Percentiles rank a stretch among this genome's conserved stretches.
Conservation (phyloP, 2,329 filamentous ascomycete genomes). For the Ophiostoma ulmi region DNA sequence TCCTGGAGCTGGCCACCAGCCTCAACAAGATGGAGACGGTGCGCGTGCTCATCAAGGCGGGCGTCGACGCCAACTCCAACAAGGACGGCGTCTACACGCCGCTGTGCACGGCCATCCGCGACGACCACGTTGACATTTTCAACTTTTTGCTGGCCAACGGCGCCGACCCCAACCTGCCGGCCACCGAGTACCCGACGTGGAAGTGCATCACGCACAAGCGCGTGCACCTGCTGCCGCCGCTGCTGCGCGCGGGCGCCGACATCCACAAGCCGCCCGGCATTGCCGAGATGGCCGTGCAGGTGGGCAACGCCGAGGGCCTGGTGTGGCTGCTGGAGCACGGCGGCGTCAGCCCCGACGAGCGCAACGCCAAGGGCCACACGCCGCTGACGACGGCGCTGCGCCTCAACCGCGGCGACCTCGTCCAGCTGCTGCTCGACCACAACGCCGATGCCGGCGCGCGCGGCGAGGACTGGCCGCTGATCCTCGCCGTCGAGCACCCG, state of each 20-base stretch:
- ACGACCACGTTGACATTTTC: slow-evolving; percentile 31
- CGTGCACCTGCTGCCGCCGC: slow-evolving; percentile 34
- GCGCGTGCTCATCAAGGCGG: slow-evolving; percentile 37
- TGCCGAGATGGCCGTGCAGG: slow-evolving; percentile 34
- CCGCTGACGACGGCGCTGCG: slow-evolving; percentile 33
- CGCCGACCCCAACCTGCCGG: slow-evolving; percentile 36
- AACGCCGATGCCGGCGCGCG: slow-evolving; percentile 34
- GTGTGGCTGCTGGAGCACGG: slow-evolving; percentile 34
- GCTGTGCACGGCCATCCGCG: slow-evolving; percentile 30
- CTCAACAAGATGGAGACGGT: slow-evolving; percentile 61
- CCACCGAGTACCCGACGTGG: slow-evolving; percentile 35
- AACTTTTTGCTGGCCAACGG: slow-evolving; percentile 35
- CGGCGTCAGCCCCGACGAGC: slow-evolving; percentile 35
- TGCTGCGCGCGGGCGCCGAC: slow-evolving; percentile 37
- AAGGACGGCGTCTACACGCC: slow-evolving; percentile 32
- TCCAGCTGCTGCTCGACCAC: slow-evolving; percentile 34
- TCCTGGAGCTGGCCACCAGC: slow-evolving; percentile 60
- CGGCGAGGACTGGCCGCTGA: slow-evolving; percentile 55
- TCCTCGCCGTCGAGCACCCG: slow-evolving; percentile 61
- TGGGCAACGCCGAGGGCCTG: slow-evolving; percentile 38
- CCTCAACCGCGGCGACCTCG: slow-evolving; percentile 47
- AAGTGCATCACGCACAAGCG: slow-evolving; percentile 31
- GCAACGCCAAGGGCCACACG: slow-evolving; percentile 34
- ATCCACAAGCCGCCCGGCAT: slow-evolving; percentile 33
- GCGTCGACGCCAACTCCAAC: slow-evolving; percentile 31